Evolutionary conservation across 2,329 filamentous ascomycete genomes (phyloP).

Genomic region (Ceratocystis ficicola): DNA sequence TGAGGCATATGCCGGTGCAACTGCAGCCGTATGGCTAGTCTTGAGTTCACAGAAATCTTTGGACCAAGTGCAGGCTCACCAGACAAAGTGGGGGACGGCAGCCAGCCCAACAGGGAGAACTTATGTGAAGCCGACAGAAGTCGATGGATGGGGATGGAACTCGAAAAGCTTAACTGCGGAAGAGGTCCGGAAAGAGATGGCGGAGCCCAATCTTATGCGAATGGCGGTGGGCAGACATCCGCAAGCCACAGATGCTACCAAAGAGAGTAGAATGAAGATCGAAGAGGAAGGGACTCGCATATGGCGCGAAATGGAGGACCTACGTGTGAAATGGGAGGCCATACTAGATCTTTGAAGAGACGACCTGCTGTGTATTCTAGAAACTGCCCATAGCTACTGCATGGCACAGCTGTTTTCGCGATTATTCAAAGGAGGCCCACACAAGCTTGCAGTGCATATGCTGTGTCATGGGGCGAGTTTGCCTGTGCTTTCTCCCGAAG

Average conservation of each 20-base stretch:
- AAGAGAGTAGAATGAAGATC: constrained; percentile 49
- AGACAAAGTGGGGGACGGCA: constrained; percentile 76
- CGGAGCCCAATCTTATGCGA: constrained; percentile 36
- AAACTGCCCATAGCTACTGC: not conserved
- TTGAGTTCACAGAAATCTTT: constrained; percentile 54
- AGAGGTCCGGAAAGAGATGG: constrained; percentile 33
- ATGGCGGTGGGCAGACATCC: constrained; percentile 47
- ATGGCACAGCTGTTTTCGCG: not conserved
- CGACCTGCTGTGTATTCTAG: not conserved
- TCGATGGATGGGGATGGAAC: constrained; percentile 72
- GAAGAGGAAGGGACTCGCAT: constrained; percentile 47
- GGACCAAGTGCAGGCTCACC: constrained; percentile 42
- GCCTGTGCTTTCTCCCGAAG: not conserved
- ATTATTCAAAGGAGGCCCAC: not conserved
- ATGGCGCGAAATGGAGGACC: constrained; percentile 60
- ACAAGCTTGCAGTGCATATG: not conserved
- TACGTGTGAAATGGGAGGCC: constrained; percentile 56
- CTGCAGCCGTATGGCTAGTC: constrained; percentile 64
- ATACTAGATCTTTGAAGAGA: constrained; percentile 13
- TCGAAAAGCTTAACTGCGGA: constrained; percentile 26
- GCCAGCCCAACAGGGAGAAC: constrained; percentile 46
- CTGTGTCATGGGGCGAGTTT: not conserved
- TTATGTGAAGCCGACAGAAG: constrained; percentile 63
- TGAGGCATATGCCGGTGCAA: constrained; percentile 63
- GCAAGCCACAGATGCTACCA: constrained; percentile 46